Base-by-base conservation (phyloP, 352 stramenopile species). In the Pythium angustatum region DNA sequence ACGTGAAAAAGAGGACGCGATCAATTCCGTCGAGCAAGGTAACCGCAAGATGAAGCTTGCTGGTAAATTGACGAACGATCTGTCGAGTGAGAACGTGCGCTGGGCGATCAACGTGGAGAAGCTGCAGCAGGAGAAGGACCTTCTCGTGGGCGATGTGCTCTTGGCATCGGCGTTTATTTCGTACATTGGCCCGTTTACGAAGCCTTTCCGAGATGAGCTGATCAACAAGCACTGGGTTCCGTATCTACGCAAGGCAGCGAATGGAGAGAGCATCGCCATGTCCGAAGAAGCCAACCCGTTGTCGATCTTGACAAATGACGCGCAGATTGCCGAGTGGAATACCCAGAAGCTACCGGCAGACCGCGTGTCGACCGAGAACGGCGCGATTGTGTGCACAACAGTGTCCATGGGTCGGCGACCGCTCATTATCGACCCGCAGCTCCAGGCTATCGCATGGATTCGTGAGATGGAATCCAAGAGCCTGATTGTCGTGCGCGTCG, bases 11-110 rank as follows among this genome's bases (percentile, higher is more conserved):
- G 84, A 98, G 71, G 90, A 98, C 21, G 96, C 95, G 2, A 80
- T 98, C 28, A 94, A 95, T 43, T 93, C 83, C 3, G 93, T 98
- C 6, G 91, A 97, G 58, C 77, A 87, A 33, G 96, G 96, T 44
- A 96, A 98, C 66, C 81, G 81, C 34, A 98, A 98, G 81, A 96
- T 99, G 74, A 94, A 98, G 57, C 88, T 99, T 15, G 96, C 96
- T 3, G 90, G 96, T 2, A 97, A 96, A 40, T 75, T 99, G 5
- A 98, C 94, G 2, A 97, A 92, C 53, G 96, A 98, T 58, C 70
- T 99, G 12, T 96, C 91, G 4, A 97, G 90, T 10, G 96, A 99
- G 75, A 98, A 99, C 65, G 93, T 97, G 19, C 88, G 91, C 33
- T 99, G 96, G 96, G 91, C 84, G 14, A 91, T 96, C 67, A 98